phyloP scores from a whole-genome alignment of 768 basidiomycete genomes.

The Guyanaporus albipodus region DNA sequence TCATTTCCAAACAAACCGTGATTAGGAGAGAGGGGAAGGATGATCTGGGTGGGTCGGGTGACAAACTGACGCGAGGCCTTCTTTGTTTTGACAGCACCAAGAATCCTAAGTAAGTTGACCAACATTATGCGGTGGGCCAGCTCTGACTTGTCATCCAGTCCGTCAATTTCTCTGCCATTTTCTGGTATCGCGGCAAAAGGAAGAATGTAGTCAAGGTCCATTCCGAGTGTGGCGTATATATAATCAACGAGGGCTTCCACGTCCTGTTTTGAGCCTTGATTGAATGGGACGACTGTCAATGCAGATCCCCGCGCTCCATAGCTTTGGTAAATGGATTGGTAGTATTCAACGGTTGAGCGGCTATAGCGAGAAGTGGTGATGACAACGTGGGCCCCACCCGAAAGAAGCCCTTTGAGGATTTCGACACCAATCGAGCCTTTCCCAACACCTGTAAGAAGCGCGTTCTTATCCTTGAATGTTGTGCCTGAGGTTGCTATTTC shows the following conservation, averaged over 20 bases:
- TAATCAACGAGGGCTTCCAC: conserved; percentile 98
- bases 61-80: conserved; percentile 96
- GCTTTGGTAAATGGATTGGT: conserved; percentile 96
- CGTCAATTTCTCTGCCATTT: conserved; percentile 97
- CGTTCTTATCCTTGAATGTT: conserved; percentile 99
- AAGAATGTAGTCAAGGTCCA: conserved; percentile 97
- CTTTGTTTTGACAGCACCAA: conserved; percentile 97
- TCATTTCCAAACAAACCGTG: conserved; percentile 98
- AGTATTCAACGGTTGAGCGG: conserved; percentile 94
- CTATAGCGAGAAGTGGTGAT: conserved; percentile 98
- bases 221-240: conserved; percentile 90
- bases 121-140: conserved; percentile 99
- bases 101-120: conserved; percentile 91
- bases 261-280: conserved; percentile 98
- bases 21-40: conserved; percentile 95
- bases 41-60: conserved; percentile 97
- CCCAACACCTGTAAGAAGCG: conserved; percentile 94
- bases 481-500: conserved; percentile 99
- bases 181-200: conserved; percentile 99
- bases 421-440: conserved; percentile 98
- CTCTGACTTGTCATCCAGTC: conserved; percentile 95
- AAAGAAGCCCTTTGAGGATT: conserved; percentile 92
- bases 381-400: conserved; percentile 94
- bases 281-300: conserved; percentile 97
- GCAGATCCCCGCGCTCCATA: conserved; percentile 95